Evolutionary conservation across 805 yeast species (phyloP), one percentile per base, ranked within the genome.

Genomic region (Metschnikowia corniflorae): DNA sequence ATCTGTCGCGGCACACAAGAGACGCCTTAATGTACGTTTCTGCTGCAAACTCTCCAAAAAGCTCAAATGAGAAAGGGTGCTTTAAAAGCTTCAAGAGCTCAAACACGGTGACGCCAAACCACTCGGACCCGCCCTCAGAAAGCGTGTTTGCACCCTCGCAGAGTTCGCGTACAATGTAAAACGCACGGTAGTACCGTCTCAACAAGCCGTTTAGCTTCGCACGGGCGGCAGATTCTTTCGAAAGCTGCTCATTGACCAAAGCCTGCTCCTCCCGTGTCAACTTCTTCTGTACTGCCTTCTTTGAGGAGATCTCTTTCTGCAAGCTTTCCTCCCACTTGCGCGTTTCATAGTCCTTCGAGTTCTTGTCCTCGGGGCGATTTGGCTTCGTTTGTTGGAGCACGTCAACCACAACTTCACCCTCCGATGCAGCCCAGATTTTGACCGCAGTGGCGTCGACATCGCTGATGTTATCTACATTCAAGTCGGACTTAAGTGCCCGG

Each of bases 261-360:
- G 53, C 64, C 43, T 78, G 84, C 42, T 93, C 95, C 53, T 89
- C 97, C 46, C 78, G 82, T 3, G 94, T 72, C 26, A 81, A 65
- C 52, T 83, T 84, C 59, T 73, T 80, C 7, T 53, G 53, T n/a
- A 54, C 48, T 29, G 53, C 51, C 44, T 73, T 70, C 55, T 79
- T 79, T 35, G 70, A 69, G 1, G 82, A 80, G 24, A 88, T 68
- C 52, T 87, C 91, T 44, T 78, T 78, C 50, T 91, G 77, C 21
- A 93, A 73, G 34, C 75, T 75, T 48, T 82, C 88, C 55, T 93
- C 98, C 97, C 97, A 91, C 57, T 86, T 79, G 41, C 75, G 64
- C 2, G 89, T 83, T 50, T 83, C 95, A 50, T 86, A 86, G 51
- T 88, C 96, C 54, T 81, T 88, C 1, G 86, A 65, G 55, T 86